phyloP scores from a whole-genome alignment of 208 protist species.

The Acanthamoeba culbertsoni region DNA sequence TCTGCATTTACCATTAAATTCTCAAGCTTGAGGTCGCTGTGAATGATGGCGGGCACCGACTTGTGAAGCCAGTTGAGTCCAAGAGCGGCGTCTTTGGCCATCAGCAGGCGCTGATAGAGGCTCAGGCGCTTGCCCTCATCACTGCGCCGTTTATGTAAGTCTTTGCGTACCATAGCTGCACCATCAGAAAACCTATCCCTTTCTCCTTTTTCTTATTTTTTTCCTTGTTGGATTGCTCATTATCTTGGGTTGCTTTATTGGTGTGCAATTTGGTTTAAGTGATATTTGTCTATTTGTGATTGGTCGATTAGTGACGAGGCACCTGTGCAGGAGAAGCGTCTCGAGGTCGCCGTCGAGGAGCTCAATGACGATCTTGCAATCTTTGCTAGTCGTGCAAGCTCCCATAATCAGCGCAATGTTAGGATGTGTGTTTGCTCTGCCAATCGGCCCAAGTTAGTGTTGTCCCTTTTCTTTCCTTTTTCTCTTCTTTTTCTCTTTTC shows the following conservation, averaged over 20 bases:
- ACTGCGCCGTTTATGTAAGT: no score
- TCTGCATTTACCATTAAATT: neutral
- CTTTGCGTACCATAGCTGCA: no score
- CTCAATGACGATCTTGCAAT: constrained; percentile 27
- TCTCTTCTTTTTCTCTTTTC: no score
- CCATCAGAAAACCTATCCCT: no score
- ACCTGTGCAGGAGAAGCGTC: neutral
- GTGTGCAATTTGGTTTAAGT: no score
- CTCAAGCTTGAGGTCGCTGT: constrained; percentile 72
- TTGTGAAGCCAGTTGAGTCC: constrained; percentile 72
- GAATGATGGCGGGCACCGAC: constrained; percentile 73
- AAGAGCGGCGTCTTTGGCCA: constrained; percentile 68
- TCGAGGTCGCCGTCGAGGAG: constrained; percentile 28
- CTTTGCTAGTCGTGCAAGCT: neutral
- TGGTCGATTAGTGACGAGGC: no score
- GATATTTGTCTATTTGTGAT: no score
- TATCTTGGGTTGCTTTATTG: no score
- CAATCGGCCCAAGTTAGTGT: neutral
- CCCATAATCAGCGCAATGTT: constrained; percentile 5
- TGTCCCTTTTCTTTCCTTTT: no score
- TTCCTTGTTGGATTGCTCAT: no score
- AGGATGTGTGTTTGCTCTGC: neutral
- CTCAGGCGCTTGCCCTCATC: neutral
- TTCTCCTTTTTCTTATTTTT: no score
- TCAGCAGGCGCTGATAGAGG: neutral